Evolutionary conservation across 2,329 filamentous ascomycete species (phyloP).

Genomic region (Neofusicoccum sp.): DNA sequence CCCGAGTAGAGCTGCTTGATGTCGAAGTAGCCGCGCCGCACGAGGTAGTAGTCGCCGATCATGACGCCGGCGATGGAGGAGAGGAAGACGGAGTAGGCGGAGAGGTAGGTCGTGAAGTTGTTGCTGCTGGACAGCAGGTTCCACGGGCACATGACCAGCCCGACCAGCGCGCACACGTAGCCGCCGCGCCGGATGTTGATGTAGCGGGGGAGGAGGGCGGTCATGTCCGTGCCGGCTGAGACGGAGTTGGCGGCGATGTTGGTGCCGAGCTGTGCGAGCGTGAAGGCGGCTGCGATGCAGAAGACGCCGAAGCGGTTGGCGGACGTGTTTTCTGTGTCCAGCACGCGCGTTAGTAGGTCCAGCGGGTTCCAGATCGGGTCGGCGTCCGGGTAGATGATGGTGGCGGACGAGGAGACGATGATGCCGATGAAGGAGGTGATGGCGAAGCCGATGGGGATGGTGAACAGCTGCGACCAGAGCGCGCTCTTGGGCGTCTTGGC

Average conservation of each 20-base stretch:
- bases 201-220: constrained; percentile 73
- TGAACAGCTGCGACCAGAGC: constrained; percentile 71
- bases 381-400: constrained; percentile 41
- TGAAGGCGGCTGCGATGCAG: constrained; percentile 51
- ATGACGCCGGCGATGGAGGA: constrained; percentile 92
- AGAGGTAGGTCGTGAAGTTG: constrained; percentile 88
- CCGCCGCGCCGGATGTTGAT: constrained; percentile 83
- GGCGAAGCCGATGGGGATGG: constrained; percentile 49
- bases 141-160: constrained; percentile 84
- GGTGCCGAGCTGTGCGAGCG: constrained; percentile 78
- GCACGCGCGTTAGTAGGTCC: constrained; percentile 41
- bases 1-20: constrained; percentile 77
- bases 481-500: constrained; percentile 73
- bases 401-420: constrained; percentile 49
- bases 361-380: constrained; percentile 45
- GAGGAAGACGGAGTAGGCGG: constrained; percentile 90
- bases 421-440: constrained; percentile 76
- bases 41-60: constrained; percentile 80
- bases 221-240: constrained; percentile 79
- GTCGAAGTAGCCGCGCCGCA: constrained; percentile 78
- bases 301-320: constrained; percentile 50
- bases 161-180: constrained; percentile 77
- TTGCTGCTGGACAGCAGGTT: constrained; percentile 72
- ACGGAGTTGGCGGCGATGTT: constrained; percentile 87
- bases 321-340: constrained; percentile 38